phyloP scores from a whole-genome alignment of 306 rosid genomes.

The Prunus mongolica region DNA sequence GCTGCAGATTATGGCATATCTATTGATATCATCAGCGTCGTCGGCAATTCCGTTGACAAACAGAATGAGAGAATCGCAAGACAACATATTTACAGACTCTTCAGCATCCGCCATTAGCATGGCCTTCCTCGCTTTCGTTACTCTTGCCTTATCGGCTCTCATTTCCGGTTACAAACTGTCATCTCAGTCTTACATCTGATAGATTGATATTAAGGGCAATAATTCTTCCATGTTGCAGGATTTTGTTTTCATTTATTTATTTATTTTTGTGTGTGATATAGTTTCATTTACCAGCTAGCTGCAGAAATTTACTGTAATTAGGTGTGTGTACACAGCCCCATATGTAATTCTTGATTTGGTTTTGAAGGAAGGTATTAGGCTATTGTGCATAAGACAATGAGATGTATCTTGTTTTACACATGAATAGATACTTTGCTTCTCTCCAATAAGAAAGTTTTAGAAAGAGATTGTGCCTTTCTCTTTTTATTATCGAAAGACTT shows the following conservation, averaged over 20 bases:
- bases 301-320: background rate
- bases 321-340: background rate
- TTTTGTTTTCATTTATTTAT: too few relatives aligned
- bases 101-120: slow-evolving; percentile 64
- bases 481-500: background rate
- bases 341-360: background rate
- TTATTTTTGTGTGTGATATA: background rate
- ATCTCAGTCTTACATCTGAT: slow-evolving; percentile 52
- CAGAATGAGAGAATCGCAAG: slow-evolving; percentile 56
- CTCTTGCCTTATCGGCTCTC: slow-evolving; percentile 44
- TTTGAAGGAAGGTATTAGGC: background rate
- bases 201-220: background rate
- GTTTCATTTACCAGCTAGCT: background rate
- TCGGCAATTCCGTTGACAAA: slow-evolving; percentile 63
- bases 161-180: slow-evolving; percentile 67
- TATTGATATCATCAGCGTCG: slow-evolving; percentile 74
- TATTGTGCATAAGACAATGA: slow-evolving; percentile 9
- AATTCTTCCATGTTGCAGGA: background rate
- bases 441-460: background rate
- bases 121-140: slow-evolving; percentile 62
- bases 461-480: background rate
- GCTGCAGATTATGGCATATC: slow-evolving; percentile 68
- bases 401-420: background rate
- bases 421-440: background rate
- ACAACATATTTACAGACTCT: slow-evolving; percentile 64